Base-by-base conservation (phyloP, 192 early-diverging fungal genomes). In the Coemansia sp. region DNA sequence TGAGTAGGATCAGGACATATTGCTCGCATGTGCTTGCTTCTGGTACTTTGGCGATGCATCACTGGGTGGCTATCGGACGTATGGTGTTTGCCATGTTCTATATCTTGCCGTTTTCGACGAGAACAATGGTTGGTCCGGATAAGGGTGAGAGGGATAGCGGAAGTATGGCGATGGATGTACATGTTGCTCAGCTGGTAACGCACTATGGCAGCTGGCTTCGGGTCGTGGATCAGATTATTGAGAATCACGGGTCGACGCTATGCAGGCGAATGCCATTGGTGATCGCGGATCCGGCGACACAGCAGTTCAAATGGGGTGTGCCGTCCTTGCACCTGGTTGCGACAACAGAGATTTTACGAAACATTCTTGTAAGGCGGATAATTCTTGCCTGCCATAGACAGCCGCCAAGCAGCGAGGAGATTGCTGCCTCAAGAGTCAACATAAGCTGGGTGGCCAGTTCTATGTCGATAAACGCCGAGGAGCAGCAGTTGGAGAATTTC, bases 241-340 rank as follows among this genome's bases (percentile, higher is more conserved):
- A 82, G 51, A 76, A 74, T 65, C 75, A 82, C 45, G 75, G 79
- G 7, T 66, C 68, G 11, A 32, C 53, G 62, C 71, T 77, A 20
- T 77, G 79, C 36, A 64, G 68, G 7, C 71, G 79, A 36, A 68
- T 77, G 63, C 79, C 79, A 7, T 67, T 72, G 3, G 79, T 82
- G 35, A 54, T 82, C 28, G 79, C 73, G 32, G 79, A 82, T 18
- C 75, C 79, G 34, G 57, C 51, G 36, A 74, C 79, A 2, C 51
- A 55, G n/a, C 79, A 82, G 68, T 82, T 77, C 61, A 69, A 60
- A 41, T 82, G 79, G 79, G 79, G 79, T 1, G 64, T 82, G 22
- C 79, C 79, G n/a, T 68, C 79, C 1, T 43, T 82, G 22, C 75
- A 77, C 39, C 39, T 72, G 2, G 79, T 82, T 28, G 66, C 72